Base-by-base conservation (phyloP, 352 stramenopile species). In the Globisporangium cystogenes region DNA sequence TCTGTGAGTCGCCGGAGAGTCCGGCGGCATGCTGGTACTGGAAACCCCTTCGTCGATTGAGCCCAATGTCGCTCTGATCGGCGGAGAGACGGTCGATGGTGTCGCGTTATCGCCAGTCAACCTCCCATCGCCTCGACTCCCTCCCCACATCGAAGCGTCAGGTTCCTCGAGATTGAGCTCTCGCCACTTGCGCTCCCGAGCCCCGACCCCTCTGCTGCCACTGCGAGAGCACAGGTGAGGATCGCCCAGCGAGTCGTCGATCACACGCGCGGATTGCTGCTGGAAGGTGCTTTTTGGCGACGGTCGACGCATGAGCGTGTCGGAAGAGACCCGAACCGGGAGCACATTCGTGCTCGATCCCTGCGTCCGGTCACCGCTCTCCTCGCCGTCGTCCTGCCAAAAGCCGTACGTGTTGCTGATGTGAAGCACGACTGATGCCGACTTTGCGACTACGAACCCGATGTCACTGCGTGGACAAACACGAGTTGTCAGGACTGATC, bases 401-500 rank as follows among this genome's bases (percentile, higher is more conserved):
- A 67, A 73, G 4, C 66, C 70, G 41, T 86, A 86, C 4, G 72
- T 69, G 21, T 57, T 78, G 18, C 79, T 68, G n/a, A 87, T 83
- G n/a, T 72, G 61, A 16, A 82, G 68, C 24, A 85, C 74, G 11
- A 65, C 60, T 1, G 71, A 71, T 11, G 78, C 74, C 10, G 50
- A 69, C 59, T 68, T 76, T 4, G 75, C 70, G 27, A 89, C 67
- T 7, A 87, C 62, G 67, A 89, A 82, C 0, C 78, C 75, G 55
- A 87, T 80, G 59, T 89, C 78, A 0, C 78, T 89, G 31, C 16
- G 35, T 20, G 16, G 23, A 42, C 33, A 1, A 24, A 42, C 33
- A 1, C 33, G 18, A 4, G 12, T 1, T 6, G 5, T 18, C 14
- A 39, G 33, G 33, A 35, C 3, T 12, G 29, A 4, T 18, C 18